Percentiles rank a stretch among this genome's conserved stretches.
Evolutionary conservation across 768 basidiomycete species (phyloP).

Genomic region (Lentinula edodes): DNA sequence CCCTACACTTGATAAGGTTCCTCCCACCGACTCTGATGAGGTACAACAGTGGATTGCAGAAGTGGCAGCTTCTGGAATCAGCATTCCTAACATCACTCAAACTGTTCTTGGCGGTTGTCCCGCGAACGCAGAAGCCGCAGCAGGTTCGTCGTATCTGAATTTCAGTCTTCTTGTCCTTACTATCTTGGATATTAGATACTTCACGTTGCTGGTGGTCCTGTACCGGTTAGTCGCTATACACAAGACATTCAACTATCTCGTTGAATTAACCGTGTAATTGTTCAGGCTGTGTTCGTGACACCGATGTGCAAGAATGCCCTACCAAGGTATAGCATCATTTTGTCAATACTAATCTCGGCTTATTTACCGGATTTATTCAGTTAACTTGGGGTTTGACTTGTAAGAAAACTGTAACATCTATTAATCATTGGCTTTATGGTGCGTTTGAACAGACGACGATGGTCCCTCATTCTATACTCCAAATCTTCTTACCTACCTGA

Average conservation of each 20-base stretch:
- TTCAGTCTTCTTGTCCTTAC: background rate
- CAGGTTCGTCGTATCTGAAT: constrained; percentile 9
- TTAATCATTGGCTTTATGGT: background rate
- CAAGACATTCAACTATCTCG: background rate
- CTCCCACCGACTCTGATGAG: constrained; percentile 50
- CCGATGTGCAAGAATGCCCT: constrained; percentile 75
- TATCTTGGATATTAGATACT: constrained; percentile 18
- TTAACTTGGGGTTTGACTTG: constrained; percentile 37
- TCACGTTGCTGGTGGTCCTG: constrained; percentile 54
- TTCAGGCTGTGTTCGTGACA: constrained; percentile 44
- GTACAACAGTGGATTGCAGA: constrained; percentile 71
- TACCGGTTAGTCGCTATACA: constrained; percentile 29
- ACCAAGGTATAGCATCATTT: constrained; percentile 26
- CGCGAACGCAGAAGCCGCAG: constrained; percentile 47
- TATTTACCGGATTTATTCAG: constrained; percentile 34
- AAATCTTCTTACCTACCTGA: constrained; percentile 65
- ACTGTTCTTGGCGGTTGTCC: constrained; percentile 51
- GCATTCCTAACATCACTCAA: constrained; percentile 48
- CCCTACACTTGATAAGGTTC: constrained; percentile 58
- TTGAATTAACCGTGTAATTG: background rate
- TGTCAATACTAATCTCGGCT: background rate
- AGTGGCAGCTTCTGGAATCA: constrained; percentile 47
- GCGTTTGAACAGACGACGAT: constrained; percentile 51
- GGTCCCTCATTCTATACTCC: constrained; percentile 79
- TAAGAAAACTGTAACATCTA: background rate